Percentiles rank a stretch among this genome's conserved stretches.
These are phyloP conservation scores for Ustilago crameri DNA, from an alignment of 1,284 basidiomycete species.

Conservation along the genomic window DNA sequence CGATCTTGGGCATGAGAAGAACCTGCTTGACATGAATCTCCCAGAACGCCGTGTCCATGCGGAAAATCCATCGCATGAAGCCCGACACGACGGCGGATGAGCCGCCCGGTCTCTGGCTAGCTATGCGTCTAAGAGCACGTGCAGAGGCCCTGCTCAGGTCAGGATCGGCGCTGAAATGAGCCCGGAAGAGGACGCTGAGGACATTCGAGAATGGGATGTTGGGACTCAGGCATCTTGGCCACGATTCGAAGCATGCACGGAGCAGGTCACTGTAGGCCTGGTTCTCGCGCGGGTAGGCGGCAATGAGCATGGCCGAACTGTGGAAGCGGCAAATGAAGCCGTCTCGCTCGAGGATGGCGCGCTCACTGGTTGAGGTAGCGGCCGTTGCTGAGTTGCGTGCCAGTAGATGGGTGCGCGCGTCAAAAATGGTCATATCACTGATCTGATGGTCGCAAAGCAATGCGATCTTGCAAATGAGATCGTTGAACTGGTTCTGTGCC, in stretches of 20 bases:
- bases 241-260: constrained; percentile 82
- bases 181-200: constrained; percentile 82
- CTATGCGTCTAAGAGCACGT: constrained; percentile 79
- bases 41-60: constrained; percentile 76
- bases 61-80: constrained; percentile 82
- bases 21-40: constrained; percentile 76
- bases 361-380: constrained; percentile 35
- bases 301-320: constrained; percentile 73
- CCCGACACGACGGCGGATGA: constrained; percentile 74
- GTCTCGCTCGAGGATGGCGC: constrained; percentile 66
- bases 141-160: constrained; percentile 77
- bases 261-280: constrained; percentile 79
- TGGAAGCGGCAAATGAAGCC: constrained; percentile 72
- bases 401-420: constrained; percentile 78
- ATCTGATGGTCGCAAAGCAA: constrained; percentile 77
- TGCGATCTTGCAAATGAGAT: constrained; percentile 76
- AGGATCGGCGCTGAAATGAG: constrained; percentile 82
- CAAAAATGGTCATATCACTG: constrained; percentile 82
- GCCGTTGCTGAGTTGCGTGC: constrained; percentile 25
- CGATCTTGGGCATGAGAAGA: constrained; percentile 76
- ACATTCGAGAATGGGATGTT: constrained; percentile 73
- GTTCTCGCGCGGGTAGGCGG: constrained; percentile 75
- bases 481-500: constrained; percentile 78
- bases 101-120: constrained; percentile 73
- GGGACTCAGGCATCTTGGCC: constrained; percentile 80